Evolutionary conservation across 441 rosid genomes (phyloP).

Genomic region (Iberis amara): DNA sequence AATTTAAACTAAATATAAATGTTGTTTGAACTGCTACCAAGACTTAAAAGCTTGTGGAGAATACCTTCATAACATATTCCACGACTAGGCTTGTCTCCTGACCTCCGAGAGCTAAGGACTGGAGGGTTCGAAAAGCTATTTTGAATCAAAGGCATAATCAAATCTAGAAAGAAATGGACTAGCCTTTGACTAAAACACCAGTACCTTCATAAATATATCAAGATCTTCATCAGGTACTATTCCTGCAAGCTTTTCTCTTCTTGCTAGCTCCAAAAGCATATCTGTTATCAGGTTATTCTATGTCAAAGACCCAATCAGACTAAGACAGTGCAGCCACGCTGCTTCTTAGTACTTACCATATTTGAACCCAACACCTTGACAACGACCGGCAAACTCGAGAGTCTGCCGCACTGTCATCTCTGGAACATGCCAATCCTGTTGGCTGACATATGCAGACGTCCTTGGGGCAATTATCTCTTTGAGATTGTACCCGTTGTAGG

Average conservation of each 20-base stretch:
- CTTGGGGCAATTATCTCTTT: constrained; percentile 85
- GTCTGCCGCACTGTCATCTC: constrained; percentile 96
- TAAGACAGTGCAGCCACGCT: not conserved
- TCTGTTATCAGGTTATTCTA: constrained; percentile 40
- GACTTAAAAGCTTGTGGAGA: constrained; percentile 24
- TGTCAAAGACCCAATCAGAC: constrained; percentile 23
- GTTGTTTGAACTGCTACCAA: not conserved
- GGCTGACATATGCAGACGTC: constrained; percentile 95
- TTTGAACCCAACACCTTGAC: constrained; percentile 97
- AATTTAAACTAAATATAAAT: too few relatives aligned
- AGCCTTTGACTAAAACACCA: constrained; percentile 9
- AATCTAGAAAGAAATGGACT: not conserved
- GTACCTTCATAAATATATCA: constrained; percentile 97
- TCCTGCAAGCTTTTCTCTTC: constrained; percentile 89
- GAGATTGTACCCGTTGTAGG: constrained; percentile 73
- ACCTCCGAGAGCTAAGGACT: constrained; percentile 92
- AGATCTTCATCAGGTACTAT: constrained; percentile 98
- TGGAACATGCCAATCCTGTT: constrained; percentile 88
- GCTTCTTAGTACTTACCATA: constrained; percentile 51
- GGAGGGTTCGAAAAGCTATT: constrained; percentile 14
- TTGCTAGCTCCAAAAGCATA: constrained; percentile 88
- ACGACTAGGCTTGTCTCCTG: constrained; percentile 75
- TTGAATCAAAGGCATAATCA: constrained; percentile 21
- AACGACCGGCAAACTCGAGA: constrained; percentile 80
- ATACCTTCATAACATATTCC: constrained; percentile 95